Base-by-base conservation (phyloP, 1,284 basidiomycete species). In the Agaricales sp. region DNA sequence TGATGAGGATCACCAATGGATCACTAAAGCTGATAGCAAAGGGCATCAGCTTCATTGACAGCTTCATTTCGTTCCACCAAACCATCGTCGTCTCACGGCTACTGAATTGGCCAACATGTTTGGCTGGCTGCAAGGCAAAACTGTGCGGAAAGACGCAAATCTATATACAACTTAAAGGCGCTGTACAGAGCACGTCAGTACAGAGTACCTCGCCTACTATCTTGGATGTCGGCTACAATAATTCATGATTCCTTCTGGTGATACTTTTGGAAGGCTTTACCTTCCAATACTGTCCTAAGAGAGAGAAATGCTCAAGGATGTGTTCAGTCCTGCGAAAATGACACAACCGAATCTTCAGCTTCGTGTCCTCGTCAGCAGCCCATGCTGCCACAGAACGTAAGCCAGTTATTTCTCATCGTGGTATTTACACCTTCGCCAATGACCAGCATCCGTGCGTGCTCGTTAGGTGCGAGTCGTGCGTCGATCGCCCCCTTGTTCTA, bases 371-470 rank as follows among this genome's bases (percentile, higher is more conserved):
- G 94, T 99, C 53, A 94, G 92, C 61, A 80, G 90, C 18, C 44
- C 24, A 25, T 99, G 96, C 66, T 99, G 98, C 67, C 96, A 99
- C 70, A 97, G 97, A 75, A 95, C 98, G 94, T 92, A 56, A 52
- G 77, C 61, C 26, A 6, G 14, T 30, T 30, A n/a, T n/a, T 30
- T 30, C 26, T 30, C 14, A 30, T 14, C 14, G 26, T 30, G 14
- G 18, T 38, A 24, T 35, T 22, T 46, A n/a, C n/a, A n/a, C 25
- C 46, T 12, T n/a, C n/a, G 56, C 11, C 43, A 39, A 45, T 35
- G 30, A 22, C n/a, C n/a, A n/a, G n/a, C 48, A 16, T 52, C 37
- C 25, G 55, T n/a, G n/a, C n/a, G n/a, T 59, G 45, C 56, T 51
- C 39, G n/a, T 24, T 46, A 94, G 92, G 88, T 97, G 93, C 67